Evolutionary conservation across 179 eudicot genomes (phyloP).

Genomic region (Sideroxylon spinosum): DNA sequence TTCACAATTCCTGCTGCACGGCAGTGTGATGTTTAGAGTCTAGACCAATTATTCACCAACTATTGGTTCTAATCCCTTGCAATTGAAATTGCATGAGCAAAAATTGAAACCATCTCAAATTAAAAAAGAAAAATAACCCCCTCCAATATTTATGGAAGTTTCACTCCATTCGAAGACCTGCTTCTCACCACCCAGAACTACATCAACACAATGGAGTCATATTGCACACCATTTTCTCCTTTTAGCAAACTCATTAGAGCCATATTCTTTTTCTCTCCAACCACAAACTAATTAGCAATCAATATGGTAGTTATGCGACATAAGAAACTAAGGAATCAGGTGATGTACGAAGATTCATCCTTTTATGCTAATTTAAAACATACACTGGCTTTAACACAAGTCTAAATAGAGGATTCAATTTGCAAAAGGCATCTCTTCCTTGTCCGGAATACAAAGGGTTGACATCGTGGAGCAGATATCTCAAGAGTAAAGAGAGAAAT

Average conservation of each 20-base stretch:
- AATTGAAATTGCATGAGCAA: not conserved
- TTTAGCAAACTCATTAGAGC: not conserved
- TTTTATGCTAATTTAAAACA: not conserved
- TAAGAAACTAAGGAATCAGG: not conserved
- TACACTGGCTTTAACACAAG: not conserved
- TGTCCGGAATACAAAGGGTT: not conserved
- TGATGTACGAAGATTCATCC: not conserved
- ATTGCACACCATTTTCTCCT: not conserved
- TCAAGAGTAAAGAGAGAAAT: conserved; percentile 8
- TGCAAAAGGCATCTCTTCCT: not conserved
- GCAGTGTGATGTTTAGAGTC: not conserved
- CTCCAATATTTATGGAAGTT: not conserved
- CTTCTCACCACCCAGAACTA: not conserved
- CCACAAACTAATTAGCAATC: not conserved
- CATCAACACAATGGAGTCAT: not conserved
- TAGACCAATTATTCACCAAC: not conserved
- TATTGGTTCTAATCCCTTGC: not conserved
- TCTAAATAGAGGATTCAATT: not conserved
- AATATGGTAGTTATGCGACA: not conserved
- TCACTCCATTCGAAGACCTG: not conserved
- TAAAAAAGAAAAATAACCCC: not conserved
- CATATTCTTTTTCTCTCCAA: too few relatives aligned
- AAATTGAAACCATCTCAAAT: not conserved
- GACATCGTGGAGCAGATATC: not conserved
- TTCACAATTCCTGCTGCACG: not conserved